Conservation (phyloP, 768 basidiomycete species). For the Saitozyma podzolica region DNA sequence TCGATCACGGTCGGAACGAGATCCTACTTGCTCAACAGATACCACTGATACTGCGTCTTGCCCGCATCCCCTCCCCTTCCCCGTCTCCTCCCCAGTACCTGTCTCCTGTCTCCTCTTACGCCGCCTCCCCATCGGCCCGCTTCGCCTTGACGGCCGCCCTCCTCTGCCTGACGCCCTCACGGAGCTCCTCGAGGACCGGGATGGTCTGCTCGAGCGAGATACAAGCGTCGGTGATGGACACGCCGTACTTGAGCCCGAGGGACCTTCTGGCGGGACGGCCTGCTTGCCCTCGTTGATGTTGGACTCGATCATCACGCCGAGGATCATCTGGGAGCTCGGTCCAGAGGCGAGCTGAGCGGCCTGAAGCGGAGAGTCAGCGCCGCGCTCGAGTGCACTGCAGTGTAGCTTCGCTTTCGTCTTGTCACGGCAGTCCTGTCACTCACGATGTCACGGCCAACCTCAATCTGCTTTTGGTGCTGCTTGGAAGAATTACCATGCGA, state of each 20-base stretch:
- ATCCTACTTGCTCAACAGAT: no score
- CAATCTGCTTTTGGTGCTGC: slow-evolving; percentile 88
- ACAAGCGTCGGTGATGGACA: slow-evolving; percentile 52
- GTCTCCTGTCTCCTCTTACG: no score
- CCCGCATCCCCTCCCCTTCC: no score
- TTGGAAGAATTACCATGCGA: slow-evolving; percentile 94
- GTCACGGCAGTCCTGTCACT: background rate
- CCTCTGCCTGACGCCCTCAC: slow-evolving; percentile 82
- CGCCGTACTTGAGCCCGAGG: slow-evolving; percentile 55
- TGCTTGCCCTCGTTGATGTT: slow-evolving; percentile 89
- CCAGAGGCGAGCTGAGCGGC: slow-evolving; percentile 64
- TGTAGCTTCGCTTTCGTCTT: no score
- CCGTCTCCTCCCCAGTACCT: no score
- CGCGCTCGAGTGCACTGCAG: slow-evolving; percentile 52
- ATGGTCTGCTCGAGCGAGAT: slow-evolving; percentile 58
- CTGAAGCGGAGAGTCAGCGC: slow-evolving; percentile 62
- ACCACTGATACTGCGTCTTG: no score
- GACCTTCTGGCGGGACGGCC: slow-evolving; percentile 73
- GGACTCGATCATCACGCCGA: slow-evolving; percentile 96
- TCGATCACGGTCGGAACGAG: no score
- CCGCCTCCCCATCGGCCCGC: slow-evolving; percentile 20
- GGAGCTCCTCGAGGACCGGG: slow-evolving; percentile 74
- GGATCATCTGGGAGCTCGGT: slow-evolving; percentile 60
- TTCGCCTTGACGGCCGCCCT: slow-evolving; percentile 47
- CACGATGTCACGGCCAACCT: slow-evolving; percentile 49